These are phyloP conservation scores for Helianthus annuus DNA, from an alignment of 129 eudicot species.

Conservation along the genomic window DNA sequence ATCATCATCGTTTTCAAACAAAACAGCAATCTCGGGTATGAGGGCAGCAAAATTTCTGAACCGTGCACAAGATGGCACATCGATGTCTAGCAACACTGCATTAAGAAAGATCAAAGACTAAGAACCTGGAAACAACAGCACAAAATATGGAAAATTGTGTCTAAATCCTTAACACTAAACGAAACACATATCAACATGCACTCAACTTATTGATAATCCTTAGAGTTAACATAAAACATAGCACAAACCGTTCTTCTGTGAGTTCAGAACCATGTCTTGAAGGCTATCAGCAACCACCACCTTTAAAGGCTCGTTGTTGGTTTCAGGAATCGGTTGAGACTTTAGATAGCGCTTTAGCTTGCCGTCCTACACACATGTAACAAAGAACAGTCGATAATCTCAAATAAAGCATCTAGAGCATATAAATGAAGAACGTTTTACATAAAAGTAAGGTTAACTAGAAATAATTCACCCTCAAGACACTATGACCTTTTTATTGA, in stretches of 20 bases:
- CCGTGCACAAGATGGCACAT: constrained; percentile 72
- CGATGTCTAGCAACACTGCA: constrained; percentile 67
- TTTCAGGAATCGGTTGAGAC: constrained; percentile 71
- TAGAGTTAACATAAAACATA: neutral
- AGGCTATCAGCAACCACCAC: constrained; percentile 73
- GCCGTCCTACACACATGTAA: constrained; percentile 50
- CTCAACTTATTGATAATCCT: neutral
- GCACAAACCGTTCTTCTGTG: constrained; percentile 59
- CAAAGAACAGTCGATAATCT: neutral
- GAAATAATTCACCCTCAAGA: too few species aligned
- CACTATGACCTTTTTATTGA: too few species aligned
- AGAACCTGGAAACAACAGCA: neutral
- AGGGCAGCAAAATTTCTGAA: constrained; percentile 70
- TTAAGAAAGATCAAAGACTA: neutral
- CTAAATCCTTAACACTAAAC: neutral
- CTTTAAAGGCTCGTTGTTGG: constrained; percentile 62
- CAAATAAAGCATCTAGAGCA: neutral
- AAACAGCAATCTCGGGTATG: constrained; percentile 70
- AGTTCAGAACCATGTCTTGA: constrained; percentile 60
- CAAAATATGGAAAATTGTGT: neutral
- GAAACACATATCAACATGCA: neutral
- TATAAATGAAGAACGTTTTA: too few species aligned
- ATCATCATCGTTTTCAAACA: constrained; percentile 57
- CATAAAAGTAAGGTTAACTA: too few species aligned
- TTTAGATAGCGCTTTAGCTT: constrained; percentile 52